These are phyloP conservation scores for Scleroderma bovista DNA, from an alignment of 768 basidiomycete genomes.

Conservation along the genomic window DNA sequence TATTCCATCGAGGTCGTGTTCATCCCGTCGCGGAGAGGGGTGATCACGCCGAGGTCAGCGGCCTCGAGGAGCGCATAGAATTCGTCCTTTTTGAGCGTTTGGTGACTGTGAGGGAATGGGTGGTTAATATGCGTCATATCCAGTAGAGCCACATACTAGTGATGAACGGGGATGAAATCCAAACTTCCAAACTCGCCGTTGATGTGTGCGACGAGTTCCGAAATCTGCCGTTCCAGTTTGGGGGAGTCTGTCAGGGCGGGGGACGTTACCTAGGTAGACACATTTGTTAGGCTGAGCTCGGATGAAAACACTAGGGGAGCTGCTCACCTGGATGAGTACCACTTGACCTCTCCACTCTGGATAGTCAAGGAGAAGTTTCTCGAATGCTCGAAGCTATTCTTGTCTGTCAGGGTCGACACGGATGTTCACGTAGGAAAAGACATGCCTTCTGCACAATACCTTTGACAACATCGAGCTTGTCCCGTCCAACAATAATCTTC, in stretches of 20 bases:
- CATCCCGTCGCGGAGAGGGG: slow-evolving; percentile 95
- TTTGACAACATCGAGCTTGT: slow-evolving; percentile 98
- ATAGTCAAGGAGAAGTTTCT: slow-evolving; percentile 88
- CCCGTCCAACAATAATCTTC: slow-evolving; percentile 96
- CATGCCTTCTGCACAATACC: slow-evolving; percentile 90
- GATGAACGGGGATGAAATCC: slow-evolving; percentile 96
- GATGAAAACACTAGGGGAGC: neutral
- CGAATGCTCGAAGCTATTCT: slow-evolving; percentile 81
- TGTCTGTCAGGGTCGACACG: neutral
- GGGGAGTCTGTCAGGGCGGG: slow-evolving; percentile 90
- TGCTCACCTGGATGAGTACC: slow-evolving; percentile 53
- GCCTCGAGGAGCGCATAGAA: slow-evolving; percentile 93
- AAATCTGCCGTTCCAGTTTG: slow-evolving; percentile 89
- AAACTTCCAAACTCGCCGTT: slow-evolving; percentile 93
- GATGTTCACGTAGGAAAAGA: neutral
- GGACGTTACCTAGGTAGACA: slow-evolving; percentile 65
- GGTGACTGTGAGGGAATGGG: slow-evolving; percentile 60
- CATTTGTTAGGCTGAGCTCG: neutral
- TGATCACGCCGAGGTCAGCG: slow-evolving; percentile 93
- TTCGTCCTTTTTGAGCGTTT: slow-evolving; percentile 95
- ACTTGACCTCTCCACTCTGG: slow-evolving; percentile 94
- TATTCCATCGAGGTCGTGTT: slow-evolving; percentile 99
- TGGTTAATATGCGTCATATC: neutral
- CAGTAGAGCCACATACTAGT: slow-evolving; percentile 65
- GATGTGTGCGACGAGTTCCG: slow-evolving; percentile 90